Base-by-base conservation (phyloP, 148 eudicot genomes). In the Camellia lanceoleosa region DNA sequence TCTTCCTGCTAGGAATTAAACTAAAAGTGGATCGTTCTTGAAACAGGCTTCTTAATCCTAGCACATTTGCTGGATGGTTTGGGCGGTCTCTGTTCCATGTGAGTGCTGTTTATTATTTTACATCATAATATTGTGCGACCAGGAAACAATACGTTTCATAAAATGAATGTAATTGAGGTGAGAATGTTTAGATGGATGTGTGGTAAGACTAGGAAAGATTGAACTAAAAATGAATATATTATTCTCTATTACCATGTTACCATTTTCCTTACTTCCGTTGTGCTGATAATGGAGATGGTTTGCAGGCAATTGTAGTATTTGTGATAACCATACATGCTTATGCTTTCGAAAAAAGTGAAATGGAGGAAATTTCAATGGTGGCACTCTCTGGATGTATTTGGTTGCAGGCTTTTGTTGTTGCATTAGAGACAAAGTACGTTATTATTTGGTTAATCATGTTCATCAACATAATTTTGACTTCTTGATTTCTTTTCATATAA, bases 361-460 rank as follows among this genome's bases (percentile, higher is more conserved):
- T 90, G 89, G 99, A 96, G 87, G 95, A 93, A 85, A 88, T 96
- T 62, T 88, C 93, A 18, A 90, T 93, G 99, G 98, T 93, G 64
- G 98, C 99, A 30, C 92, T 96, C 71, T 96, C 99, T 74, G 99
- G 99, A 84, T 96, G 99, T 86, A 90, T 96, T 83, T 96, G 99
- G 99, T 79, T 93, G 91, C 99, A 96, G 89, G 97, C 97, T 79
- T 93, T 92, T 87, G 99, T 96, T 67, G 90, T 96, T 44, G 89
- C 95, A 41, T 19, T 96, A 62, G 99, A 96, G 88, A 93, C 99
- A 70, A 96, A 96, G 99, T 96, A 88, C 83, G 98, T 81, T 69
- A 68, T 79, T 58, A 46, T 75, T 59, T 78, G 23, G 73, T 71
- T 7, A 64, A 44, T 59, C 13, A 43, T 52, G 30, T 20, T 79